These are phyloP conservation scores for Ceratocystis ficicola DNA, from an alignment of 2,329 filamentous ascomycete genomes.

Conservation along the genomic window DNA sequence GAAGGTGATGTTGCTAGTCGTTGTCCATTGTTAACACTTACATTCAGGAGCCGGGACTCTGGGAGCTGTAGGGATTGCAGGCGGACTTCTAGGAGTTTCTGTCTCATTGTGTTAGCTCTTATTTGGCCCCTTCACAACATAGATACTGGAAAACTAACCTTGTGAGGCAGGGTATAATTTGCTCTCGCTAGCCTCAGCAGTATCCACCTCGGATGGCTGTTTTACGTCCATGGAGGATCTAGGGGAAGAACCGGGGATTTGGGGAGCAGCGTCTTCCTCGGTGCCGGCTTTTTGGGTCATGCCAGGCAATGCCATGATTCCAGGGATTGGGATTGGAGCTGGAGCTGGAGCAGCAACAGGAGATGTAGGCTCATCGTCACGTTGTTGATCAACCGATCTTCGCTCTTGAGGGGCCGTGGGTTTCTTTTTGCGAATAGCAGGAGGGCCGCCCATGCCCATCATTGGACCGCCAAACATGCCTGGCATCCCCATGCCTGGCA, in stretches of 20 bases:
- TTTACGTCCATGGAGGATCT: constrained; percentile 1
- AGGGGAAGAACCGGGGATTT: constrained; percentile 10
- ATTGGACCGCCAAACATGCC: constrained; percentile 75
- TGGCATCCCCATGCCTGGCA: constrained; percentile 92
- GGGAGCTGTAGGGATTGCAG: constrained; percentile 43
- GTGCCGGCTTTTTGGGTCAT: constrained; percentile 37
- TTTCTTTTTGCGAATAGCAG: constrained; percentile 47
- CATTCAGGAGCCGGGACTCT: constrained; percentile 49
- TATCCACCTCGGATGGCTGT: constrained; percentile 12
- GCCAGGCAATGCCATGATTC: constrained; percentile 57
- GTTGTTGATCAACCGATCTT: constrained; percentile 34
- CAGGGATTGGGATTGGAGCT: constrained; percentile 44
- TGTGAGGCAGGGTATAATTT: constrained; percentile 18
- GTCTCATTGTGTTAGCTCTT: constrained; percentile 8
- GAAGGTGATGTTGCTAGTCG: neutral
- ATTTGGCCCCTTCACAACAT: neutral
- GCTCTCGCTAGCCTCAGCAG: constrained; percentile 27
- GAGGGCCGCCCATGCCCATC: constrained; percentile 45
- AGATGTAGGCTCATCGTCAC: constrained; percentile 36
- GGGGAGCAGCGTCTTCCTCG: constrained; percentile 17
- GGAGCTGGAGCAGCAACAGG: constrained; percentile 28
- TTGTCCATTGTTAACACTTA: constrained; percentile 33
- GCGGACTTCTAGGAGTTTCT: constrained; percentile 40
- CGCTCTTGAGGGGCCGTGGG: constrained; percentile 28
- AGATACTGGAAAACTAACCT: constrained; percentile 2